These are phyloP conservation scores for Macrolepiota albuminosa DNA, from an alignment of 768 basidiomycete species.

Conservation along the genomic window DNA sequence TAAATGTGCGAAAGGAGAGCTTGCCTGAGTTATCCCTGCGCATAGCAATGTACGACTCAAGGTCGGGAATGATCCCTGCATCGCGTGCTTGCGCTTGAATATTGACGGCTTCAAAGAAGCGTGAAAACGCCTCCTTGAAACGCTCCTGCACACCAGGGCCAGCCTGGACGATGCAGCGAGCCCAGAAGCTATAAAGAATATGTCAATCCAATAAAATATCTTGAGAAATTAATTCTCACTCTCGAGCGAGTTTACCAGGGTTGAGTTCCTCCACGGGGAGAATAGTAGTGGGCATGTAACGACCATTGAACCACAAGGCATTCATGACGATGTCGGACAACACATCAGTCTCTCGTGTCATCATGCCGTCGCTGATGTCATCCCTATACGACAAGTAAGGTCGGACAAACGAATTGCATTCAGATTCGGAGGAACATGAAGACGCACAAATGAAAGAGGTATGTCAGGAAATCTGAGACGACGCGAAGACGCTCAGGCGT, in stretches of 20 bases:
- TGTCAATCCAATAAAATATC: conserved; percentile 1
- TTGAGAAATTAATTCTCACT: conserved; percentile 39
- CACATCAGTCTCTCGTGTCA: conserved; percentile 53
- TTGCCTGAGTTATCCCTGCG: conserved; percentile 70
- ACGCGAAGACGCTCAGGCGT: conserved; percentile 56
- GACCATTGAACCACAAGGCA: conserved; percentile 53
- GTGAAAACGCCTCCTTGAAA: conserved; percentile 63
- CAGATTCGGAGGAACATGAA: conserved; percentile 4
- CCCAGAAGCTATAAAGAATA: conserved; percentile 52
- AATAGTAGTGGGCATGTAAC: conserved; percentile 43
- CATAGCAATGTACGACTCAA: conserved; percentile 68
- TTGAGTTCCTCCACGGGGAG: conserved; percentile 36
- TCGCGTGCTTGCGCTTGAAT: conserved; percentile 59
- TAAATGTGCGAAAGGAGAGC: conserved; percentile 6
- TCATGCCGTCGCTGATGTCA: conserved; percentile 78
- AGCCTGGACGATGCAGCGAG: conserved; percentile 53
- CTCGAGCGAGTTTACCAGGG: conserved; percentile 61
- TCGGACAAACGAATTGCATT: background rate
- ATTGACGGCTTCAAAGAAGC: conserved; percentile 66
- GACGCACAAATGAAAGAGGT: conserved; percentile 49
- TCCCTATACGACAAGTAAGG: conserved; percentile 32
- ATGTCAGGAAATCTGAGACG: conserved; percentile 66
- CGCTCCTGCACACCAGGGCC: conserved; percentile 57
- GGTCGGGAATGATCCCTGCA: conserved; percentile 51
- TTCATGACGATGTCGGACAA: conserved; percentile 69